Evolutionary conservation across 2,329 filamentous ascomycete species (phyloP).

Genomic region (Leptosphaerulina australis): DNA sequence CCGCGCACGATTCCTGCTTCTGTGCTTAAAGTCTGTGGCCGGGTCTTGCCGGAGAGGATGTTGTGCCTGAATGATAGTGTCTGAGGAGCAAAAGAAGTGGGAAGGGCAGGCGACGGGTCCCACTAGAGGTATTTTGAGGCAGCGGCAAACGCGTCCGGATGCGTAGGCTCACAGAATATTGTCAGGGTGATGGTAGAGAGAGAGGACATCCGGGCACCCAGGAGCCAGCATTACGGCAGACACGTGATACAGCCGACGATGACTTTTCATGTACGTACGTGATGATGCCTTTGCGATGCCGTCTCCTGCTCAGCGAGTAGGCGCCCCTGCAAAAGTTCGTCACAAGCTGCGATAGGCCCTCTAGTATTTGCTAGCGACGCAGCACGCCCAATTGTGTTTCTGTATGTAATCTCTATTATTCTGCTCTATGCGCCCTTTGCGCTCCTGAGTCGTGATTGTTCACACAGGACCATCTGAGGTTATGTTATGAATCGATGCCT

Average conservation of each 20-base stretch:
- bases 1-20: slow-evolving; percentile 33
- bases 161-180: slow-evolving; percentile 21
- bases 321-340: slow-evolving; percentile 22
- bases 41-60: slow-evolving; percentile 32
- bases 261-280: slow-evolving; percentile 20
- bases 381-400: slow-evolving; percentile 27
- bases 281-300: slow-evolving; percentile 13
- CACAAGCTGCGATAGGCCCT: slow-evolving; percentile 11
- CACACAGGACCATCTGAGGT: slow-evolving; percentile 7
- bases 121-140: slow-evolving; percentile 25
- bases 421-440: slow-evolving; percentile 22
- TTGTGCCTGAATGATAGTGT: slow-evolving; percentile 11
- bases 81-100: slow-evolving; percentile 15
- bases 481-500: slow-evolving; percentile 14
- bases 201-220: slow-evolving; percentile 8
- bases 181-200: slow-evolving; percentile 15
- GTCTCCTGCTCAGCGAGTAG: slow-evolving; percentile 22
- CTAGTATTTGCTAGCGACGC: slow-evolving; percentile 19
- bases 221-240: slow-evolving; percentile 5
- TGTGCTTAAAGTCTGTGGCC: slow-evolving; percentile 27
- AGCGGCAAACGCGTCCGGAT: slow-evolving; percentile 33
- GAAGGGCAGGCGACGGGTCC: slow-evolving; percentile 21
- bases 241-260: slow-evolving; percentile 26
- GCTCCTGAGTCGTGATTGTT: slow-evolving; percentile 26
- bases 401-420: slow-evolving; percentile 23